Conservation (phyloP, 2,329 filamentous ascomycete genomes). For the Colletotrichum endophyticum region DNA sequence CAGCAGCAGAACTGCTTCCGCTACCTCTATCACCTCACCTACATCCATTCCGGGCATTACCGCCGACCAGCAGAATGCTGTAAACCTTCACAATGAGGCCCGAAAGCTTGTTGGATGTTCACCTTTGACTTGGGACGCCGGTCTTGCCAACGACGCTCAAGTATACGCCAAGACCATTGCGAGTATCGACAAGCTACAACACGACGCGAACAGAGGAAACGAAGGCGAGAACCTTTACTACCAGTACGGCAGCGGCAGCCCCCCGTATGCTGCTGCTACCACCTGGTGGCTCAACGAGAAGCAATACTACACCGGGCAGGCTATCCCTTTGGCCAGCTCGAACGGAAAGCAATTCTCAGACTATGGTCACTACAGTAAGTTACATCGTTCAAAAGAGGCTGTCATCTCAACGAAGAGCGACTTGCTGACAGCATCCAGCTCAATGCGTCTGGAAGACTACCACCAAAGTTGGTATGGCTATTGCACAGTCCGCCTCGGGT, state of each 20-base stretch:
- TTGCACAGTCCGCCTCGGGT: slow-evolving; percentile 28
- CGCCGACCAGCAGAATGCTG: not conserved
- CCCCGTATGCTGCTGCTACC: not conserved
- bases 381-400: rapidly evolving
- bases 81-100: not conserved
- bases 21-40: not conserved
- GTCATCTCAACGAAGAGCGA: rapidly evolving
- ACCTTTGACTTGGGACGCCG: not conserved
- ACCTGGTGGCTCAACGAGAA: not conserved
- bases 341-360: not conserved
- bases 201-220: not conserved
- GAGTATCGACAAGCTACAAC: not conserved
- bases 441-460: slow-evolving; percentile 33
- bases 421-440: not conserved
- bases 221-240: slow-evolving; percentile 4
- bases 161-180: not conserved
- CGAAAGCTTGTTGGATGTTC: not conserved
- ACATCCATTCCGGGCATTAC: not conserved
- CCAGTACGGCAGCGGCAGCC: not conserved
- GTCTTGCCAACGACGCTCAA: not conserved
- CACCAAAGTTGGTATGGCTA: slow-evolving; percentile 33
- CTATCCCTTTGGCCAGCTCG: not conserved
- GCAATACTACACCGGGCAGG: not conserved
- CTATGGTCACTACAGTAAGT: slow-evolving; percentile 32
- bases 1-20: not conserved